These are phyloP conservation scores for Coemansia sp. DNA, from an alignment of 192 early-diverging fungal genomes.

Conservation along the genomic window DNA sequence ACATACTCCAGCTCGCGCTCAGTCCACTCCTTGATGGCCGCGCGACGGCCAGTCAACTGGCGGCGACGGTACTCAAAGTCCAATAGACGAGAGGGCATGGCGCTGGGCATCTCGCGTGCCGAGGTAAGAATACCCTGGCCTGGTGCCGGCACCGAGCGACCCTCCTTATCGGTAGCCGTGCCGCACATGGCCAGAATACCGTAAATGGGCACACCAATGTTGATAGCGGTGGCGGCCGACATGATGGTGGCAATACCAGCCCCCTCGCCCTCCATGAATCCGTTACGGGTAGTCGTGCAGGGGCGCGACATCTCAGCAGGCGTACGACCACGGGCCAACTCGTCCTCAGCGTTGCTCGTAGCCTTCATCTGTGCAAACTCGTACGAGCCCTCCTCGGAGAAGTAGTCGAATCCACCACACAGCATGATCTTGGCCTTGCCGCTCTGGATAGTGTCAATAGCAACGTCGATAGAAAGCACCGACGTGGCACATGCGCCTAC, in stretches of 20 bases:
- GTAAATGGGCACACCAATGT: slow-evolving; percentile 92
- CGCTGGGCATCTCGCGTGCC: slow-evolving; percentile 64
- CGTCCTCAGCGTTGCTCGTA: slow-evolving; percentile 80
- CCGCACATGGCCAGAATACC: slow-evolving; percentile 84
- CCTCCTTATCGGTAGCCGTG: slow-evolving; percentile 95
- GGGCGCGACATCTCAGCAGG: slow-evolving; percentile 94
- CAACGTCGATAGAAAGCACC: slow-evolving; percentile 89
- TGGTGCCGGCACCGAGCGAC: slow-evolving; percentile 90
- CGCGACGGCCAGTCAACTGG: slow-evolving; percentile 60
- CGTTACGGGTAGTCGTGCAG: slow-evolving; percentile 78
- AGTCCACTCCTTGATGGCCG: slow-evolving; percentile 13
- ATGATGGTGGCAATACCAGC: slow-evolving; percentile 89
- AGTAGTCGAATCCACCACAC: slow-evolving; percentile 91
- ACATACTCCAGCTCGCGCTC: slow-evolving; percentile 53
- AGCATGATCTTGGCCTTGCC: slow-evolving; percentile 93
- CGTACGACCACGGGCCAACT: slow-evolving; percentile 80
- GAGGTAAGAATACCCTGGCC: slow-evolving; percentile 93
- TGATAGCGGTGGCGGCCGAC: slow-evolving; percentile 82
- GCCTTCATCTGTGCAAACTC: slow-evolving; percentile 99
- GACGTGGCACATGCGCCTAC: slow-evolving; percentile 93
- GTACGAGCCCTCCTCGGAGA: slow-evolving; percentile 89
- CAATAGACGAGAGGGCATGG: slow-evolving; percentile 56
- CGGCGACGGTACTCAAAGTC: slow-evolving; percentile 83
- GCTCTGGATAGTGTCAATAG: slow-evolving; percentile 81
- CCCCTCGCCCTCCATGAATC: slow-evolving; percentile 96